These are phyloP conservation scores for Trichoderma gamsii DNA, from an alignment of 495 filamentous ascomycete species.

Conservation along the genomic window DNA sequence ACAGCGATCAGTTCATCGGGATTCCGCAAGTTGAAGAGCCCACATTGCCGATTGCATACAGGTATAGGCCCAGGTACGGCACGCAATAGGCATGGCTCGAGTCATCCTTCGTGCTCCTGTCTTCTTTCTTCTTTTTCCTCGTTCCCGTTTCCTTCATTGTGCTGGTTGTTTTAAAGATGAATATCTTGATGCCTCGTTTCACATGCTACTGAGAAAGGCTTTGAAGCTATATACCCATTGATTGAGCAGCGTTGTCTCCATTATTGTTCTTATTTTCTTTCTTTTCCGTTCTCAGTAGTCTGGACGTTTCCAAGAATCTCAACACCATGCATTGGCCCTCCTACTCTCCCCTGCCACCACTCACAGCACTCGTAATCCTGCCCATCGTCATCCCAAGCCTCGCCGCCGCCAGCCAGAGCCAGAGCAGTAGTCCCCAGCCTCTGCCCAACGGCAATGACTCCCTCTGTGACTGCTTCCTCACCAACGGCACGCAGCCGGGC, in stretches of 20 bases:
- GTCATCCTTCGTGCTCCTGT: neutral
- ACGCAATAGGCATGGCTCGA: neutral
- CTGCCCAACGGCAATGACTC: conserved; percentile 22
- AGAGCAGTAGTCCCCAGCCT: conserved; percentile 7
- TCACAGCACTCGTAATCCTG: neutral
- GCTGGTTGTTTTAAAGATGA: neutral
- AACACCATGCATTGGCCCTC: neutral
- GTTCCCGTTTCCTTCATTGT: neutral
- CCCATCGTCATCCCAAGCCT: neutral
- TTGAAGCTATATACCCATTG: neutral
- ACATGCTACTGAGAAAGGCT: neutral
- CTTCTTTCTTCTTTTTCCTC: neutral
- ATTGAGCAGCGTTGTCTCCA: neutral
- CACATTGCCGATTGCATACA: neutral
- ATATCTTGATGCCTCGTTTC: neutral
- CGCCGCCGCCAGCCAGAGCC: neutral
- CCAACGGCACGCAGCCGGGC: conserved; percentile 39
- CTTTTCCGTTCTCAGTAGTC: neutral
- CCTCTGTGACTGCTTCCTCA: conserved; percentile 43
- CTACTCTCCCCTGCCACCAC: neutral
- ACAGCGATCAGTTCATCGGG: neutral
- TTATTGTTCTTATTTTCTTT: neutral
- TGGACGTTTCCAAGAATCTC: neutral
- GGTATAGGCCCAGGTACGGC: too few species aligned
- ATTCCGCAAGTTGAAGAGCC: neutral